Evolutionary conservation across 2,329 filamentous ascomycete species (phyloP).

Genomic region (Exserohilum rostratum): DNA sequence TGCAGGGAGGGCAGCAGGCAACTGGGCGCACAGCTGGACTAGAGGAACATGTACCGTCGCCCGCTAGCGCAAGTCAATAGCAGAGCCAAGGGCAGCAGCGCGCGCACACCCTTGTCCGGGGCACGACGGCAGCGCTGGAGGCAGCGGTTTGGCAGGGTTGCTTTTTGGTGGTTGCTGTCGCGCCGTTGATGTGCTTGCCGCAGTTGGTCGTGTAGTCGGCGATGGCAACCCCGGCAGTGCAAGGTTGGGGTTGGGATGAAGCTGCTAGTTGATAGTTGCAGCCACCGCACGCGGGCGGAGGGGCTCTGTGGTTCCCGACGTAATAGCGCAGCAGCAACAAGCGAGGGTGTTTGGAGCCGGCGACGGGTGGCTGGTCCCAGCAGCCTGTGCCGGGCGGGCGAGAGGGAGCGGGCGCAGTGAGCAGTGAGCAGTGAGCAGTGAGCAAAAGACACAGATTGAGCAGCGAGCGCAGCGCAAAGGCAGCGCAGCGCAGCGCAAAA

Average conservation of each 20-base stretch:
- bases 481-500: not conserved
- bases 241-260: conserved; percentile 4
- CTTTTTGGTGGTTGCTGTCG: not conserved
- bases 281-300: too few species aligned
- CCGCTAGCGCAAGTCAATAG: too few species aligned
- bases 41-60: too few species aligned
- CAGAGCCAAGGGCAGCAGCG: too few species aligned
- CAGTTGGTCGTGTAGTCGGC: not conserved
- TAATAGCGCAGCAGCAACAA: conserved; percentile 9
- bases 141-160: not conserved
- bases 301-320: conserved; percentile 1
- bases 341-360: too few species aligned
- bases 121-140: too few species aligned
- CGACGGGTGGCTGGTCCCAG: too few species aligned
- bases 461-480: not conserved
- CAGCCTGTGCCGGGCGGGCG: not conserved
- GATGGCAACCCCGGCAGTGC: not conserved
- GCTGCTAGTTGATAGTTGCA: conserved; percentile 2
- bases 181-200: not conserved
- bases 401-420: not conserved
- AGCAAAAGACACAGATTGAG: not conserved
- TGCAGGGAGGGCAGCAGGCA: too few species aligned
- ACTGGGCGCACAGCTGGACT: too few species aligned
- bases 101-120: too few species aligned
- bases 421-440: too few species aligned